These are phyloP conservation scores for Neopestalotiopsis sp. DNA, from an alignment of 2,329 filamentous ascomycete species.

Conservation along the genomic window DNA sequence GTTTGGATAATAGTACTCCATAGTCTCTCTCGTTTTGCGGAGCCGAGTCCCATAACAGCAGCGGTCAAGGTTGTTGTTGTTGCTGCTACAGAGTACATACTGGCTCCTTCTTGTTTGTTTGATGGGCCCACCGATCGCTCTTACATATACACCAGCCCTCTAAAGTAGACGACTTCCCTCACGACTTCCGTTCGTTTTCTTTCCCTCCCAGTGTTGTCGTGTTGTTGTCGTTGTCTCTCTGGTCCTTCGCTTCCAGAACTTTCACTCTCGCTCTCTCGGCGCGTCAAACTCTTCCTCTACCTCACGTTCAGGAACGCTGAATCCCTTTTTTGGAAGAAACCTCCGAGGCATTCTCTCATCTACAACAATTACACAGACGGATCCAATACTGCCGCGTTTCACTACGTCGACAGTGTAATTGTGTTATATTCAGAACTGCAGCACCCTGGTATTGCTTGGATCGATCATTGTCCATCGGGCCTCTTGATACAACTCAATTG, in stretches of 20 bases:
- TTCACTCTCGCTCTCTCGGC: background rate
- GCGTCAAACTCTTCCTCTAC: background rate
- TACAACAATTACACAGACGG: background rate
- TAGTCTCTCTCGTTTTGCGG: conserved; percentile 9
- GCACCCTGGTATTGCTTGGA: background rate
- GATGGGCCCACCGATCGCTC: background rate
- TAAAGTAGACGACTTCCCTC: background rate
- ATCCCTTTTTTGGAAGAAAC: background rate
- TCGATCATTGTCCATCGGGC: background rate
- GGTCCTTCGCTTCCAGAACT: background rate
- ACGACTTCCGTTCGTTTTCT: background rate
- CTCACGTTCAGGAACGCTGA: background rate
- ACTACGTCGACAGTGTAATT: background rate
- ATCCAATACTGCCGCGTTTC: background rate
- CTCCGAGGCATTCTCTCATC: background rate
- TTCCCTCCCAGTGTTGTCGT: too few species aligned
- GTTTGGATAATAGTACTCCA: background rate
- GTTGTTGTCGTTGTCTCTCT: background rate
- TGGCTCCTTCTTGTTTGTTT: background rate
- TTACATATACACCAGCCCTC: background rate
- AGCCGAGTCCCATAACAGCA: background rate
- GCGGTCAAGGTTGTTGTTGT: background rate
- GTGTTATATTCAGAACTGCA: background rate
- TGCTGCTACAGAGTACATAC: too few species aligned
- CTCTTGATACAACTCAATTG: background rate